Evolutionary conservation across 108 stramenopile genomes (phyloP), one percentile per base, ranked within the genome.

Genomic region (Cyclotella choctawhatcheeana): DNA sequence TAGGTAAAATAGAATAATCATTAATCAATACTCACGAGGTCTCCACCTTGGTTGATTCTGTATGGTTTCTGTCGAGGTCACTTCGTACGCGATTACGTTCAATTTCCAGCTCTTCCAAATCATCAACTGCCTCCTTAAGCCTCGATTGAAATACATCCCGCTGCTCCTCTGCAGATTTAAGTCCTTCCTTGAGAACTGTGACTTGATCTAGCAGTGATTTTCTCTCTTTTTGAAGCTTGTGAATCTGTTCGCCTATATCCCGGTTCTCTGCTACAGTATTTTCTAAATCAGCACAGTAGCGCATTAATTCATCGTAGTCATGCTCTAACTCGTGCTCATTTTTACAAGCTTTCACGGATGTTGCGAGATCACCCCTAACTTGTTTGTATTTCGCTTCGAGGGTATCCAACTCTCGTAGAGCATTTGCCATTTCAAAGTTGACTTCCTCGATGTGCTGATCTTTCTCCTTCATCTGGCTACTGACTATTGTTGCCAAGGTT

Each of bases 91-190:
- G 55, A 64, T 74, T 58, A 8, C 79, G 35, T 58, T 81, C 79
- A 64, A 30, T 20, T 50, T 81, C 79, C 25, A 81, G 45, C 29
- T 73, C 73, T 40, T 81, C 72, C 27, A 81, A 44, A 44, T 81
- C 72, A 21, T 81, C 79, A 48, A 74, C 79, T 1, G 79, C 79
- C 25, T 81, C 79, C 40, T 64, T 69, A 22, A 81, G 33, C 29
- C 68, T 65, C 13, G 63, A 64, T 24, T 81, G 56, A 30, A 73
- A 64, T 13, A 74, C 29, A 45, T 81, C 79, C 32, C 79, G 52
- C 45, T 69, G 61, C 32, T 74, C 72, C 34, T 76, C 50, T 33
- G 52, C 43, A 18, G 32, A n/a, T 29, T 70, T 40, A 6, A 63
- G 37, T 40, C 44, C 27, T 35, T 59, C 40, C 14, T 31, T n/a